phyloP scores from a whole-genome alignment of 371 early-diverging fungal species.

The Quaeritorhiza haematococci region DNA sequence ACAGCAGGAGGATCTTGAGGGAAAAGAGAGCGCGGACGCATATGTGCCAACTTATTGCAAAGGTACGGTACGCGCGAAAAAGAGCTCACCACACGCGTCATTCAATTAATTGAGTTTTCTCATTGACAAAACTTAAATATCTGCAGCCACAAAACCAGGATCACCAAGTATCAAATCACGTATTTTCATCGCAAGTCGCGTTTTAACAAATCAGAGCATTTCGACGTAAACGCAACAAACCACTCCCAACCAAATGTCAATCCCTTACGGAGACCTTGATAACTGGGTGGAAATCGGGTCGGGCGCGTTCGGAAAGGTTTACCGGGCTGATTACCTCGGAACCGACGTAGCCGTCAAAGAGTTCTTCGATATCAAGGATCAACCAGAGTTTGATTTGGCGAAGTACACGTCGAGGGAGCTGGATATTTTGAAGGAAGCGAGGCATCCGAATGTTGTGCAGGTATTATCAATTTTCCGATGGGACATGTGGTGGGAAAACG shows the following conservation, averaged over 20 bases:
- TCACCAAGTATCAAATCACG: too few relatives aligned
- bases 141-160: too few relatives aligned
- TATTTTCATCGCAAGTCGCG: too few relatives aligned
- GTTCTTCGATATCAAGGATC: slow-evolving; percentile 36
- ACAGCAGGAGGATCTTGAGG: too few relatives aligned
- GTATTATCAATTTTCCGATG: slow-evolving; percentile 18
- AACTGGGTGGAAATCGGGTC: slow-evolving; percentile 15
- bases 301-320: slow-evolving; percentile 26
- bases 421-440: slow-evolving; percentile 43
- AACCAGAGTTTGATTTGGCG: slow-evolving; percentile 42
- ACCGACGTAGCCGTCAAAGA: slow-evolving; percentile 61
- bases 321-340: slow-evolving; percentile 35
- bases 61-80: too few relatives aligned
- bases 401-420: slow-evolving; percentile 54
- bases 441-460: slow-evolving; percentile 58
- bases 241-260: not conserved
- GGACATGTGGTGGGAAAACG: not conserved
- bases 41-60: too few relatives aligned
- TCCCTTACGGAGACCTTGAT: slow-evolving; percentile 9
- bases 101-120: too few relatives aligned
- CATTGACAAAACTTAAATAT: too few relatives aligned
- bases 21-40: too few relatives aligned
- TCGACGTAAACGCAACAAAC: too few relatives aligned
- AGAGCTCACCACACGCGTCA: too few relatives aligned
- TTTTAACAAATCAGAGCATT: too few relatives aligned